These are phyloP conservation scores for Mycena sp. DNA, from an alignment of 1,284 basidiomycete genomes.

Conservation along the genomic window DNA sequence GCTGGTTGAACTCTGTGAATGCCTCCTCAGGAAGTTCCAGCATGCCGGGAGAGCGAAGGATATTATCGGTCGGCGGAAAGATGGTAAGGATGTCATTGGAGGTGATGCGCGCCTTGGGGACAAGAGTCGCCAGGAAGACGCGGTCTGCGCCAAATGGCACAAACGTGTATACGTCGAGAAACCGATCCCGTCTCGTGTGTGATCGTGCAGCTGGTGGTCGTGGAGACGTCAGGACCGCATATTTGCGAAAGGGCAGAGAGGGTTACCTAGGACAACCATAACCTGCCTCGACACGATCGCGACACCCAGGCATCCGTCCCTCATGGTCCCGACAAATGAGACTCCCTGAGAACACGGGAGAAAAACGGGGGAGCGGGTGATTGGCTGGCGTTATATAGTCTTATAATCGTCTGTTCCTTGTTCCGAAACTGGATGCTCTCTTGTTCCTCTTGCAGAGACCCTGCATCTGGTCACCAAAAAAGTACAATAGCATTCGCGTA, in stretches of 20 bases:
- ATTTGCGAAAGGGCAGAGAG: slow-evolving; percentile 8
- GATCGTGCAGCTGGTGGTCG: slow-evolving; percentile 56
- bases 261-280: slow-evolving; percentile 70
- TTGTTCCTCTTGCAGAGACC: slow-evolving; percentile 19
- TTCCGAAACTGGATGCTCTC: slow-evolving; percentile 16
- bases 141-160: slow-evolving; percentile 64
- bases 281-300: slow-evolving; percentile 73
- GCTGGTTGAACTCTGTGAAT: slow-evolving; percentile 62
- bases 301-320: slow-evolving; percentile 67
- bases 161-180: slow-evolving; percentile 71
- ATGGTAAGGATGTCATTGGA: slow-evolving; percentile 63
- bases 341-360: background rate
- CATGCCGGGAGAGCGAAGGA: slow-evolving; percentile 56
- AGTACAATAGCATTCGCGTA: background rate
- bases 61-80: slow-evolving; percentile 53
- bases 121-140: slow-evolving; percentile 64
- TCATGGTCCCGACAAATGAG: slow-evolving; percentile 50
- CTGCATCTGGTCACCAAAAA: slow-evolving; percentile 4
- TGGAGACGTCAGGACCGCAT: background rate
- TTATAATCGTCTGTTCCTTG: slow-evolving; percentile 21
- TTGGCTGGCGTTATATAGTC: slow-evolving; percentile 4
- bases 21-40: slow-evolving; percentile 67
- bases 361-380: too few species aligned
- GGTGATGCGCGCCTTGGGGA: slow-evolving; percentile 67
- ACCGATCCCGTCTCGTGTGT: slow-evolving; percentile 60